Percentiles rank a stretch among this genome's conserved stretches.
Evolutionary conservation across 805 yeast species (phyloP).

Genomic region (Kluyveromyces dobzhanskii): DNA sequence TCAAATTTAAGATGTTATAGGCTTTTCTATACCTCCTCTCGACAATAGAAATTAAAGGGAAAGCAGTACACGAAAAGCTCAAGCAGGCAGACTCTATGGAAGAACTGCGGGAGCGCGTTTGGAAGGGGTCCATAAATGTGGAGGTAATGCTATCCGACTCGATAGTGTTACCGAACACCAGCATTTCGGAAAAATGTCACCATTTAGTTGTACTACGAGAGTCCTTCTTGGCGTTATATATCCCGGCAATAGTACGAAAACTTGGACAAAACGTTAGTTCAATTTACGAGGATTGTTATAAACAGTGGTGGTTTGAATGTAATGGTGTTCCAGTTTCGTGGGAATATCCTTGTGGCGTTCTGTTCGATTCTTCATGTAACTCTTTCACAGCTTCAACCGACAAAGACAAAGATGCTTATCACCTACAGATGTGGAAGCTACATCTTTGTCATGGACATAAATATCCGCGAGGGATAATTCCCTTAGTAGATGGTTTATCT

Average conservation of each 20-base stretch:
- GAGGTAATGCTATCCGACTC: conserved; percentile 19
- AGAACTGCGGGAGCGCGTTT: conserved; percentile 25
- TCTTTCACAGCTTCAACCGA: conserved; percentile 18
- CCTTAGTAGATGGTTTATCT: conserved; percentile 30
- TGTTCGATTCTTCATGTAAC: conserved; percentile 41
- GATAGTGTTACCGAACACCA: neutral
- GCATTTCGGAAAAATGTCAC: neutral
- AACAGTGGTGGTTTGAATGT: conserved; percentile 57
- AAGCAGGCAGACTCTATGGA: neutral
- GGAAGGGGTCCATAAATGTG: conserved; percentile 49
- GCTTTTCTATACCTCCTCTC: too few species aligned
- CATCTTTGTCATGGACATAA: conserved; percentile 31
- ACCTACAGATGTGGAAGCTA: conserved; percentile 39
- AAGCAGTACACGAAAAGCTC: too few species aligned
- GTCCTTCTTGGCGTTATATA: conserved; percentile 42
- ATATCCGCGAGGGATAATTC: conserved; percentile 40
- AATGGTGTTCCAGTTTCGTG: conserved; percentile 61
- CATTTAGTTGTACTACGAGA: conserved; percentile 34
- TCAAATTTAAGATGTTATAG: too few species aligned
- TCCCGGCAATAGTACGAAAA: conserved; percentile 31
- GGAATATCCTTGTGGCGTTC: conserved; percentile 68
- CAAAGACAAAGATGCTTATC: neutral
- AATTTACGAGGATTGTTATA: conserved; percentile 10
- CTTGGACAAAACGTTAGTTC: conserved; percentile 26
- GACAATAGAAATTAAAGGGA: too few species aligned